Percentiles rank a stretch among this genome's conserved stretches.
These are phyloP conservation scores for Dryas integrifolia DNA, from an alignment of 331 rosid species.

Conservation along the genomic window DNA sequence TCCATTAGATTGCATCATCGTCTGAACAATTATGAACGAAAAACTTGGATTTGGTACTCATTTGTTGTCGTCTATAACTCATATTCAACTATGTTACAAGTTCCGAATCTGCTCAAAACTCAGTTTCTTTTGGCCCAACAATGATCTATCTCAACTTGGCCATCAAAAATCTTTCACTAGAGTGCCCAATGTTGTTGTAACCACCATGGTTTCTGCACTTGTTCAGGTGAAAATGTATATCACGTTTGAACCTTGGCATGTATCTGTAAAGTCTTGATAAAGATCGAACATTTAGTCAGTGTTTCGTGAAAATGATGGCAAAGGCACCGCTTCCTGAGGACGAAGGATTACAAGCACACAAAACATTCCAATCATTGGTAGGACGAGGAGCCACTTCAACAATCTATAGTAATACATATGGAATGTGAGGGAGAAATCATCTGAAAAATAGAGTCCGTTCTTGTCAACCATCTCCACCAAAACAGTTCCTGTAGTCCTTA, in stretches of 20 bases:
- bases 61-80: conserved; percentile 5
- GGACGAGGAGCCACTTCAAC: conserved; percentile 91
- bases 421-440: conserved; percentile 96
- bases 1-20: background rate
- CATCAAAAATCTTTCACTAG: conserved; percentile 2
- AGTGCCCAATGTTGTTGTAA: background rate
- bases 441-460: conserved; percentile 83
- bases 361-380: conserved; percentile 96
- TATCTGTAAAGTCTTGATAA: conserved; percentile 7
- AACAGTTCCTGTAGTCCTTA: conserved; percentile 84
- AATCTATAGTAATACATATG: conserved; percentile 93
- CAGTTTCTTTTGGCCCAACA: conserved; percentile 13
- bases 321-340: conserved; percentile 85
- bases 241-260: background rate
- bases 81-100: conserved; percentile 15
- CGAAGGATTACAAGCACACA: conserved; percentile 82
- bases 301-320: conserved; percentile 93
- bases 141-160: conserved; percentile 18
- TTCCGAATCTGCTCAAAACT: background rate
- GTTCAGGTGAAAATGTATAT: background rate
- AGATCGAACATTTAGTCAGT: conserved; percentile 43
- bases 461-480: conserved; percentile 97
- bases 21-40: background rate
- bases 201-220: conserved; percentile 5
- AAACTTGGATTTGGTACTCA: background rate